phyloP scores from a whole-genome alignment of 148 eudicot genomes.

The Cornus kousa region DNA sequence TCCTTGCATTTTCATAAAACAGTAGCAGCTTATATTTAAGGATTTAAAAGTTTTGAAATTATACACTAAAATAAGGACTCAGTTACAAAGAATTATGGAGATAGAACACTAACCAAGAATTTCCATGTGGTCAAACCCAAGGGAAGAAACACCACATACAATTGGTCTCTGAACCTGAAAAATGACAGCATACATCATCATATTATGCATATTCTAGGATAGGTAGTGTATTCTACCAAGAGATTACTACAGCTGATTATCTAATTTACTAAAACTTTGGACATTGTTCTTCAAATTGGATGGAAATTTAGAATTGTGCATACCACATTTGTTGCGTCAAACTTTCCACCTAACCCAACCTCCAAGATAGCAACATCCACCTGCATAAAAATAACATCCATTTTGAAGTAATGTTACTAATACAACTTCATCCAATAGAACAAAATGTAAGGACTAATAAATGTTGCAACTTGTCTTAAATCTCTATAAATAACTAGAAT shows the following conservation, averaged over 20 bases:
- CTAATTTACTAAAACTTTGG: neutral
- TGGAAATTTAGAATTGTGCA: conserved; percentile 15
- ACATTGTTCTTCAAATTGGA: neutral
- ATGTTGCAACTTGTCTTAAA: neutral
- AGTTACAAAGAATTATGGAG: conserved; percentile 19
- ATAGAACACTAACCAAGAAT: conserved; percentile 81
- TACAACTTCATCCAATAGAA: neutral
- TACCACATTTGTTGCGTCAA: conserved; percentile 99
- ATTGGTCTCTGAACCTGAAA: conserved; percentile 83
- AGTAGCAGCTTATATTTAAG: no score
- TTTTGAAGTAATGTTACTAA: neutral
- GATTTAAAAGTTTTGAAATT: neutral
- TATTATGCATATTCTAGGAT: conserved; percentile 2
- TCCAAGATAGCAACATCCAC: conserved; percentile 96
- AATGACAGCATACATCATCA: conserved; percentile 7
- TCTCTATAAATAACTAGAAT: neutral
- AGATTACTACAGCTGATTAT: neutral
- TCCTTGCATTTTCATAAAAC: no score
- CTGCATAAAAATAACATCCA: conserved; percentile 36
- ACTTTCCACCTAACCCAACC: conserved; percentile 97
- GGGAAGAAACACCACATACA: conserved; percentile 95
- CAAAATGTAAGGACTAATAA: neutral
- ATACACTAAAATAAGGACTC: neutral
- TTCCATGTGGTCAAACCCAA: conserved; percentile 99
- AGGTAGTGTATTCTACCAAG: neutral